Evolutionary conservation across 768 basidiomycete genomes (phyloP).

Genomic region (Multifurca ochricompacta): DNA sequence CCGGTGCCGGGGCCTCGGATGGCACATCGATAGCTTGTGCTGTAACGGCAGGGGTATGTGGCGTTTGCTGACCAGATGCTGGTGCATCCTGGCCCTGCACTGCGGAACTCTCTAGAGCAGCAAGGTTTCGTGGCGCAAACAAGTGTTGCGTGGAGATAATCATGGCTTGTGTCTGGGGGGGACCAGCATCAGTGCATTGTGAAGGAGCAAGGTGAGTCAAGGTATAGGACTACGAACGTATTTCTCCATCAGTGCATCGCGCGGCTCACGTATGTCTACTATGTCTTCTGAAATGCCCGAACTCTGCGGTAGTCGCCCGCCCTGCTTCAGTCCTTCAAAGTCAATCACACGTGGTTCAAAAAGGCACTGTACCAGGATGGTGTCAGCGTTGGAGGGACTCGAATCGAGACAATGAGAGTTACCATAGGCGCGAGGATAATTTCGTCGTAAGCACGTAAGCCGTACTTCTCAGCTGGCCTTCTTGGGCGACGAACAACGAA

Average conservation of each 20-base stretch:
- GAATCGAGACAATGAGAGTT: slow-evolving; percentile 20
- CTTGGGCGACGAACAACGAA: slow-evolving; percentile 78
- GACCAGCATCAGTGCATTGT: background rate
- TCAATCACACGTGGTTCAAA: slow-evolving; percentile 93
- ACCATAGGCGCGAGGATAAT: slow-evolving; percentile 94
- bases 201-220: background rate
- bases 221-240: slow-evolving; percentile 29
- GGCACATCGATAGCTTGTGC: slow-evolving; percentile 16
- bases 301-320: slow-evolving; percentile 40
- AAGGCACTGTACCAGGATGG: slow-evolving; percentile 49
- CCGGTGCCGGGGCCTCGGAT: slow-evolving; percentile 16
- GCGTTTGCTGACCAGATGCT: slow-evolving; percentile 23
- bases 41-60: slow-evolving; percentile 9
- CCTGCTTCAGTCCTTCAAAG: slow-evolving; percentile 66
- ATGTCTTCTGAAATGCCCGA: slow-evolving; percentile 72
- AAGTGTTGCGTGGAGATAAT: slow-evolving; percentile 83
- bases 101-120: slow-evolving; percentile 6
- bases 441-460: slow-evolving; percentile 88
- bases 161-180: slow-evolving; percentile 77
- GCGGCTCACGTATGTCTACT: slow-evolving; percentile 29
- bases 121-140: slow-evolving; percentile 28
- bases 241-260: slow-evolving; percentile 29
- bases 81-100: slow-evolving; percentile 6
- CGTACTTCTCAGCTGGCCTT: slow-evolving; percentile 77
- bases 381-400: background rate